phyloP scores from a whole-genome alignment of 1,139 yeast genomes.

The Taphrina wiesneri region DNA sequence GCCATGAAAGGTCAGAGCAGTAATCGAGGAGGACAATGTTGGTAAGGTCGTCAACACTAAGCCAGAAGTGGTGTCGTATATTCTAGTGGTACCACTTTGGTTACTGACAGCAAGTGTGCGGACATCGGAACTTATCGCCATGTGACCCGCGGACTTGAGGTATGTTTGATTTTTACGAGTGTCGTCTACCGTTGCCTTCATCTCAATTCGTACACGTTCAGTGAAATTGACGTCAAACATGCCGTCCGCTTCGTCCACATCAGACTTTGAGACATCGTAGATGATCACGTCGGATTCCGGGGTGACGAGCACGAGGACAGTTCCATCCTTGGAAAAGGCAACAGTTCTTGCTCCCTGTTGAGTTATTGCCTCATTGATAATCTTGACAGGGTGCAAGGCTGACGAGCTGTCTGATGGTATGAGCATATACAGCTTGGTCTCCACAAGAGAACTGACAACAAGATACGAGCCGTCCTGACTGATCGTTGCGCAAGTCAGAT shows the following conservation, averaged over 20 bases:
- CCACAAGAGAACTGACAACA: slow-evolving; percentile 68
- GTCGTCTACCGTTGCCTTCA: slow-evolving; percentile 19
- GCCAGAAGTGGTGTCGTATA: slow-evolving; percentile 47
- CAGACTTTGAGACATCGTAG: slow-evolving; percentile 49
- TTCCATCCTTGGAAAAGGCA: slow-evolving; percentile 47
- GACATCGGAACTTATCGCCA: slow-evolving; percentile 54
- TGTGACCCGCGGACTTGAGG: slow-evolving; percentile 53
- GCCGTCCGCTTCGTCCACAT: slow-evolving; percentile 49
- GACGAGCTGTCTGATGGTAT: slow-evolving; percentile 11
- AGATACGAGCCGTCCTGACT: slow-evolving; percentile 66
- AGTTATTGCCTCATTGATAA: slow-evolving; percentile 46
- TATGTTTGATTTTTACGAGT: slow-evolving; percentile 30
- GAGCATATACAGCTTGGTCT: slow-evolving; percentile 68
- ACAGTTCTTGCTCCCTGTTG: slow-evolving; percentile 60
- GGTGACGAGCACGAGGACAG: slow-evolving; percentile 59
- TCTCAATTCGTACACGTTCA: slow-evolving; percentile 37
- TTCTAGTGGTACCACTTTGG: slow-evolving; percentile 66
- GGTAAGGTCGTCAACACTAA: slow-evolving; percentile 45
- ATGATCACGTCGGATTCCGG: slow-evolving; percentile 65
- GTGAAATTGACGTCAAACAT: slow-evolving; percentile 48
- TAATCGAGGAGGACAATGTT: slow-evolving; percentile 60
- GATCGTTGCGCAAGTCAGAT: slow-evolving; percentile 69
- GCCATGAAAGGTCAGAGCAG: slow-evolving; percentile 61
- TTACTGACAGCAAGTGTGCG: slow-evolving; percentile 58
- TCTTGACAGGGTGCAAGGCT: slow-evolving; percentile 40